Evolutionary conservation across 345 rosid genomes (phyloP).

Genomic region (Citrus maxima): DNA sequence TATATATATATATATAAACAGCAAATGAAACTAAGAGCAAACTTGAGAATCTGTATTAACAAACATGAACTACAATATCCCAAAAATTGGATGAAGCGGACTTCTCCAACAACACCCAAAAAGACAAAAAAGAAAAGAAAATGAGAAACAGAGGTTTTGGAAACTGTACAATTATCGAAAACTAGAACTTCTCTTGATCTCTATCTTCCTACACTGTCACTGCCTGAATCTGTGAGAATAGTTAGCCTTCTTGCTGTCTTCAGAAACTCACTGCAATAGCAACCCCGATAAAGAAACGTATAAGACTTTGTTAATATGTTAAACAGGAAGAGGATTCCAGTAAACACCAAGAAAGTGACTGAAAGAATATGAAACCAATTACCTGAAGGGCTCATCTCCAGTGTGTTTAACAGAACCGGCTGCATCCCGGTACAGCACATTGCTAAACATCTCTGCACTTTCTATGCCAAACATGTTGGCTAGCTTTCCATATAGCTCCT

Average conservation of each 20-base stretch:
- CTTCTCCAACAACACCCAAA: slow-evolving; percentile 18
- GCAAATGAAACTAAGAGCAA: neutral
- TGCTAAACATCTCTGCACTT: slow-evolving; percentile 62
- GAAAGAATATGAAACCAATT: neutral
- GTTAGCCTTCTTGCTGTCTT: slow-evolving; percentile 83
- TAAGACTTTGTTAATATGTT: neutral
- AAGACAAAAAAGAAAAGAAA: neutral
- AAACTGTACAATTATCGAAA: slow-evolving; percentile 36
- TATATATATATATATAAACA: too few relatives aligned
- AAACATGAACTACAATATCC: slow-evolving; percentile 14
- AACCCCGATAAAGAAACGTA: slow-evolving; percentile 1
- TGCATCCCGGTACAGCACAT: slow-evolving; percentile 64
- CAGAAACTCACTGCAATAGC: slow-evolving; percentile 66
- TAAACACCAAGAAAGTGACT: neutral
- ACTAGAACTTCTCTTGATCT: slow-evolving; percentile 7
- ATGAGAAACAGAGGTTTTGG: neutral
- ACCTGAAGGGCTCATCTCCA: slow-evolving; percentile 90
- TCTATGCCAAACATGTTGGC: slow-evolving; percentile 72
- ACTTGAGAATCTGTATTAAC: slow-evolving; percentile 8
- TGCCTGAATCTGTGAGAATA: slow-evolving; percentile 64
- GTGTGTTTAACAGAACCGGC: slow-evolving; percentile 60
- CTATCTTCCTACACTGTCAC: slow-evolving; percentile 52
- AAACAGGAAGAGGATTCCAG: neutral
- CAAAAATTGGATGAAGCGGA: slow-evolving; percentile 21
- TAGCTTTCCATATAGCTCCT: slow-evolving; percentile 63